phyloP scores from a whole-genome alignment of 805 yeast species.

The Starmerella etchellsii region DNA sequence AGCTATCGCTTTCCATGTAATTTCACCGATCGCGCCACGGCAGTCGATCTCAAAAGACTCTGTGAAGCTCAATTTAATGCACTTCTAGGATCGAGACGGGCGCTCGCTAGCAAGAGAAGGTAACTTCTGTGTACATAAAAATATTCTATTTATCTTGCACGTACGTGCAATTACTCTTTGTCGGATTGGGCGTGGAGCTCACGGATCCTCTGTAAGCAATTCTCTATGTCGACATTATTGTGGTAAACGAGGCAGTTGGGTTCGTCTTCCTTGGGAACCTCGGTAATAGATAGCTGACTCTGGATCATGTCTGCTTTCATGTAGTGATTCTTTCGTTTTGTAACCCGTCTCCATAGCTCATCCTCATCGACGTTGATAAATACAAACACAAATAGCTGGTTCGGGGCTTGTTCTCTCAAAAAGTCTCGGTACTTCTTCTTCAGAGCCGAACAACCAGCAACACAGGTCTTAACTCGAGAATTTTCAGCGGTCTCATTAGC shows the following conservation, averaged over 20 bases:
- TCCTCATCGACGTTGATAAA: constrained; percentile 55
- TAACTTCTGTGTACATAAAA: too few relatives aligned
- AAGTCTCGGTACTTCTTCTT: constrained; percentile 59
- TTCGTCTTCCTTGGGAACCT: constrained; percentile 41
- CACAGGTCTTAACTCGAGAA: constrained; percentile 26
- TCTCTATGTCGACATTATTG: constrained; percentile 13
- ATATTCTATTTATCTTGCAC: too few relatives aligned
- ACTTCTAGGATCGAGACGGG: constrained; percentile 19
- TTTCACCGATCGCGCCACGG: constrained; percentile 65
- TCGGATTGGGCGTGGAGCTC: constrained; percentile 1
- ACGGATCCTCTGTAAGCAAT: constrained; percentile 7
- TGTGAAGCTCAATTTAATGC: constrained; percentile 51
- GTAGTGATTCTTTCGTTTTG: constrained; percentile 57
- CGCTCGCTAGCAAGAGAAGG: background rate
- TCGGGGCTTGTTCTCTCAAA: constrained; percentile 31
- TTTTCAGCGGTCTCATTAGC: constrained; percentile 28
- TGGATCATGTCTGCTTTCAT: constrained; percentile 80
- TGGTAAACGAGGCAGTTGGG: constrained; percentile 16
- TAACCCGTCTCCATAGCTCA: constrained; percentile 48
- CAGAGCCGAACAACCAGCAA: constrained; percentile 78
- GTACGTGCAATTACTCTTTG: background rate
- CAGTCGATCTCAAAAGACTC: constrained; percentile 51
- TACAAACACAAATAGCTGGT: constrained; percentile 39
- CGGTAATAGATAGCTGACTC: constrained; percentile 63
- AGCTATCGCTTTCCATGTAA: constrained; percentile 73